These are phyloP conservation scores for Lentinula detonsa DNA, from an alignment of 768 basidiomycete species.

Conservation along the genomic window DNA sequence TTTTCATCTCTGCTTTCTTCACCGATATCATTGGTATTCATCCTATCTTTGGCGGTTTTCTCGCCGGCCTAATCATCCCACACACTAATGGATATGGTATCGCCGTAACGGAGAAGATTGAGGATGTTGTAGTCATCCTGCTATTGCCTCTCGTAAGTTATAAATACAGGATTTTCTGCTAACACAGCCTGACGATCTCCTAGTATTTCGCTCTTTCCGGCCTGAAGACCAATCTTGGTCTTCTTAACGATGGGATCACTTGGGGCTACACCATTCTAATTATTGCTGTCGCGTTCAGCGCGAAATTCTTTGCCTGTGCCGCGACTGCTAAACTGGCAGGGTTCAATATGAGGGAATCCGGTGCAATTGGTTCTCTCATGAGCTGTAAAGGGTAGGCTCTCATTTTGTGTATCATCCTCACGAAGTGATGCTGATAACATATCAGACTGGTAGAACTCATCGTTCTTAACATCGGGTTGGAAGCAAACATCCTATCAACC, in stretches of 20 bases:
- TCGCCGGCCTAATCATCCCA: conserved; percentile 79
- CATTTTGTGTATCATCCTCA: not conserved
- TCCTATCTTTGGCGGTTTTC: conserved; percentile 70
- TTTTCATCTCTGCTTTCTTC: conserved; percentile 73
- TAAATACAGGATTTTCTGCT: not conserved
- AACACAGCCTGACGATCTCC: not conserved
- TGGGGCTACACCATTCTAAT: conserved; percentile 83
- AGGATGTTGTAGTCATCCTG: conserved; percentile 77
- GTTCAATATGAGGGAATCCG: conserved; percentile 71
- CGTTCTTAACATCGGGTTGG: conserved; percentile 82
- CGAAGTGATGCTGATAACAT: not conserved
- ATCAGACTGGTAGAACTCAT: conserved; percentile 77
- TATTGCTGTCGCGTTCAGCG: conserved; percentile 65
- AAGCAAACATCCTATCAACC: conserved; percentile 55
- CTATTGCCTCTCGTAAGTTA: conserved; percentile 68
- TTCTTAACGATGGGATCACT: conserved; percentile 65
- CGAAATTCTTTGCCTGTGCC: conserved; percentile 75
- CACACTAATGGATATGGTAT: conserved; percentile 80
- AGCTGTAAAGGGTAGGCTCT: conserved; percentile 73
- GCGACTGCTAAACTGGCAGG: conserved; percentile 50
- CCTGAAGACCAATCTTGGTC: conserved; percentile 71
- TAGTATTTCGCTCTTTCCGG: conserved; percentile 82
- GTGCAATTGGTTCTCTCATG: conserved; percentile 85
- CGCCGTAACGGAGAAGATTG: conserved; percentile 75
- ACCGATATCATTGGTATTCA: conserved; percentile 83